These are phyloP conservation scores for Zostera marina DNA, from an alignment of 116 monocot species.

Conservation along the genomic window DNA sequence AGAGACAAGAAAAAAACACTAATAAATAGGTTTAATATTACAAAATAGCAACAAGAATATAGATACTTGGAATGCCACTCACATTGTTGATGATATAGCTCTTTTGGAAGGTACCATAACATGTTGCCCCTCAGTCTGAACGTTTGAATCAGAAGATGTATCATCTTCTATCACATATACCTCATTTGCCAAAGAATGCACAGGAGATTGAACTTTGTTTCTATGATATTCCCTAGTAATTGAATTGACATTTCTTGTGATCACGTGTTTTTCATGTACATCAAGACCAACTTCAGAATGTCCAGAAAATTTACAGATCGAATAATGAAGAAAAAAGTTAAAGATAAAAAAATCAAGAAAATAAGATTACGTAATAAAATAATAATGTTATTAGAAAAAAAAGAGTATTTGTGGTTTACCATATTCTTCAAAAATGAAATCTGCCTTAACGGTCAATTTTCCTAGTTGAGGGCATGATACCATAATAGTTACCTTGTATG, in stretches of 20 bases:
- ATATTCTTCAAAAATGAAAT: slow-evolving; percentile 86
- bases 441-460: slow-evolving; percentile 63
- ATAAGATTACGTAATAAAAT: background rate
- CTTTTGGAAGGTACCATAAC: slow-evolving; percentile 7
- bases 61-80: slow-evolving; percentile 8
- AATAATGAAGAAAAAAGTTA: slow-evolving; percentile 1
- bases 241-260: slow-evolving; percentile 26
- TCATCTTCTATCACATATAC: slow-evolving; percentile 39
- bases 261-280: slow-evolving; percentile 48
- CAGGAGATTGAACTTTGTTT: slow-evolving; percentile 5
- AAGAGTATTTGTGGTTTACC: slow-evolving; percentile 23
- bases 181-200: slow-evolving; percentile 36
- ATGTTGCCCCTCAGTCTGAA: slow-evolving; percentile 10
- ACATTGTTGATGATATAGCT: slow-evolving; percentile 24
- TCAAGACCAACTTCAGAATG: slow-evolving; percentile 73
- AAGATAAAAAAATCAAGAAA: background rate
- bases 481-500: slow-evolving; percentile 39
- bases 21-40: background rate
- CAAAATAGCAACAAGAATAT: background rate
- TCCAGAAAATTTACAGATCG: background rate
- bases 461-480: slow-evolving; percentile 58
- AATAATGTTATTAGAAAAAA: slow-evolving; percentile 1
- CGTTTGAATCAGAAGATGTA: slow-evolving; percentile 7
- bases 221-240: background rate
- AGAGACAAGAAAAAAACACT: too few species aligned